Percentiles rank a stretch among this genome's conserved stretches.
Evolutionary conservation across 2,329 filamentous ascomycete genomes (phyloP).

Genomic region (Colletotrichum liriopes): DNA sequence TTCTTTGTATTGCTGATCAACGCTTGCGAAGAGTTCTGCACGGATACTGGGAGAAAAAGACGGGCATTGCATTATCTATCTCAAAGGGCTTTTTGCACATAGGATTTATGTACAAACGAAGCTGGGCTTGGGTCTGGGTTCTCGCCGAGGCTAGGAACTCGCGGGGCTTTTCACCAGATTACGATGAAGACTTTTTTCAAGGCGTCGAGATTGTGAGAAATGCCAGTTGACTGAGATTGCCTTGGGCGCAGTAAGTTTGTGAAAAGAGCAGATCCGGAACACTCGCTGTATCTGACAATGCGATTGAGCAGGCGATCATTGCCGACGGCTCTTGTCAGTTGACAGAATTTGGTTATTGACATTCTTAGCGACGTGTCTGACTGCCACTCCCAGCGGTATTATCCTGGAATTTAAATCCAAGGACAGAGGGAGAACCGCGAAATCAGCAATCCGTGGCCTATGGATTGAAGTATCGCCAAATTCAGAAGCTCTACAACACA

Average conservation of each 20-base stretch:
- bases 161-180: not conserved
- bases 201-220: not conserved
- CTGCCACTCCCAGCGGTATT: not conserved
- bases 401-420: too few species aligned
- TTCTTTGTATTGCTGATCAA: not conserved
- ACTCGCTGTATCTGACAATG: not conserved
- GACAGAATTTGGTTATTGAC: not conserved
- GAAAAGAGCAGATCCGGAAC: not conserved
- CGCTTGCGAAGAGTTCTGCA: not conserved
- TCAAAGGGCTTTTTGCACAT: slow-evolving; percentile 5
- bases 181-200: not conserved
- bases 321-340: not conserved
- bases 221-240: not conserved
- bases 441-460: not conserved
- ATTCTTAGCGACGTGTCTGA: not conserved
- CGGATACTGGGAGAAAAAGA: not conserved
- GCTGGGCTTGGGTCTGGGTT: slow-evolving; percentile 2
- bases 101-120: slow-evolving; percentile 38
- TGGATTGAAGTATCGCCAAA: not conserved
- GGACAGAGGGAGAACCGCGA: not conserved
- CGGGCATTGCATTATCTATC: not conserved
- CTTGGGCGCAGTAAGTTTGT: not conserved
- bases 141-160: slow-evolving; percentile 30
- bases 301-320: not conserved
- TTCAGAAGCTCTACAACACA: not conserved